These are phyloP conservation scores for Monascus ruber DNA, from an alignment of 2,329 filamentous ascomycete genomes.

Conservation along the genomic window DNA sequence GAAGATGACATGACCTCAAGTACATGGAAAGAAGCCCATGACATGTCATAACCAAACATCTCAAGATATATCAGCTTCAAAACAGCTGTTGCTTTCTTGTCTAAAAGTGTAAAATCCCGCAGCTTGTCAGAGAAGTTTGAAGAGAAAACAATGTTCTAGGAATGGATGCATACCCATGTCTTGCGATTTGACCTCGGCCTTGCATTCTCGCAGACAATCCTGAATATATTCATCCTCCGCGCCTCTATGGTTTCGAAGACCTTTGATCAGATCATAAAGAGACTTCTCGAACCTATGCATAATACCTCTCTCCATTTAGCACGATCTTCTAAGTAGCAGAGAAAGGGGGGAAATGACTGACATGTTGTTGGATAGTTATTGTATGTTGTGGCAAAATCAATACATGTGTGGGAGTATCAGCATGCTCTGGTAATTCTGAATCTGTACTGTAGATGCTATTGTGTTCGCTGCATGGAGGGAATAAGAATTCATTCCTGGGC, in stretches of 20 bases:
- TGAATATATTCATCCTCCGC: constrained; percentile 93
- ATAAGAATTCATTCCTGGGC: no score
- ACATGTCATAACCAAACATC: constrained; percentile 99
- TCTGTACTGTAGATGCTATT: no score
- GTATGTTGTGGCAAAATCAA: no score
- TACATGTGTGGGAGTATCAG: no score
- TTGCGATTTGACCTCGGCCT: constrained; percentile 77
- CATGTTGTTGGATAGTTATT: background rate
- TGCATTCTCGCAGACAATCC: constrained; percentile 87
- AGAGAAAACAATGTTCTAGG: no score
- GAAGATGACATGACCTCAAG: constrained; percentile 96
- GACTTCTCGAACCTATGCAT: constrained; percentile 89
- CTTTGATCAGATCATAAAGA: constrained; percentile 94
- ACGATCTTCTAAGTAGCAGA: background rate
- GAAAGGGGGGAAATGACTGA: constrained; percentile 1
- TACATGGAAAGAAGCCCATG: constrained; percentile 96
- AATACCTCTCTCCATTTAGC: background rate
- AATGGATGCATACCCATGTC: constrained; percentile 62
- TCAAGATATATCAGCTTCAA: constrained; percentile 95
- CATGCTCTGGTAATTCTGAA: no score
- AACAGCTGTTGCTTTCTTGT: constrained; percentile 90
- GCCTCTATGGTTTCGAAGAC: constrained; percentile 88
- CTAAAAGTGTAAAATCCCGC: constrained; percentile 30
- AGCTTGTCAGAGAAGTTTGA: no score
- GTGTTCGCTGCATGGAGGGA: no score